phyloP scores from a whole-genome alignment of 2,329 filamentous ascomycete genomes.

The Clonostachys rosea region DNA sequence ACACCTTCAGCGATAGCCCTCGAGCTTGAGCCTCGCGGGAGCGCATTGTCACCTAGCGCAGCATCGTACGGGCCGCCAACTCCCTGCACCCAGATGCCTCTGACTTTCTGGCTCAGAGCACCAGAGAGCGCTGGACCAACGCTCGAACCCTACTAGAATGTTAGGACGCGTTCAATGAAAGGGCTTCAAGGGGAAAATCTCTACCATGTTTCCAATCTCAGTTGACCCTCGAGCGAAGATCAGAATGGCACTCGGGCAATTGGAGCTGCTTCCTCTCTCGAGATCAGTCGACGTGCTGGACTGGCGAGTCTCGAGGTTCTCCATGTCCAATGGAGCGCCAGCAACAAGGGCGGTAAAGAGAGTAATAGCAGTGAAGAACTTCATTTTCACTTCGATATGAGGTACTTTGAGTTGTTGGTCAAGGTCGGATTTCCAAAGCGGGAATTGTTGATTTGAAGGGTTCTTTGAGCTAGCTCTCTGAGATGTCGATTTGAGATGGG shows the following conservation, averaged over 20 bases:
- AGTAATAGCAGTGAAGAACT: slow-evolving; percentile 1
- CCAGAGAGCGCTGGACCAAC: slow-evolving; percentile 19
- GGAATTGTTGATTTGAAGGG: too few relatives aligned
- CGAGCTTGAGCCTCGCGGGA: slow-evolving; percentile 25
- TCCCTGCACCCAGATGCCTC: slow-evolving; percentile 34
- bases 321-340: background rate
- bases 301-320: slow-evolving; percentile 9
- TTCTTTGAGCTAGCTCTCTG: too few relatives aligned
- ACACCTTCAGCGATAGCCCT: slow-evolving; percentile 33
- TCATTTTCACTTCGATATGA: background rate
- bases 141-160: slow-evolving; percentile 10
- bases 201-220: slow-evolving; percentile 30
- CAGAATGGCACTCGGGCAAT: slow-evolving; percentile 29
- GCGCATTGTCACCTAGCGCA: slow-evolving; percentile 23
- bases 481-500: too few relatives aligned
- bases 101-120: slow-evolving; percentile 18
- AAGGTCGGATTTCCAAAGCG: too few relatives aligned
- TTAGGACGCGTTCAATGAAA: background rate
- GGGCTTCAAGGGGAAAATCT: background rate
- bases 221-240: slow-evolving; percentile 32
- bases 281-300: slow-evolving; percentile 16
- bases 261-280: slow-evolving; percentile 12
- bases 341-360: background rate
- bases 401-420: too few relatives aligned
- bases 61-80: slow-evolving; percentile 33